Evolutionary conservation across 2,329 filamentous ascomycete genomes (phyloP), one percentile per base, ranked within the genome.

Genomic region (Lizonia empirigonia): DNA sequence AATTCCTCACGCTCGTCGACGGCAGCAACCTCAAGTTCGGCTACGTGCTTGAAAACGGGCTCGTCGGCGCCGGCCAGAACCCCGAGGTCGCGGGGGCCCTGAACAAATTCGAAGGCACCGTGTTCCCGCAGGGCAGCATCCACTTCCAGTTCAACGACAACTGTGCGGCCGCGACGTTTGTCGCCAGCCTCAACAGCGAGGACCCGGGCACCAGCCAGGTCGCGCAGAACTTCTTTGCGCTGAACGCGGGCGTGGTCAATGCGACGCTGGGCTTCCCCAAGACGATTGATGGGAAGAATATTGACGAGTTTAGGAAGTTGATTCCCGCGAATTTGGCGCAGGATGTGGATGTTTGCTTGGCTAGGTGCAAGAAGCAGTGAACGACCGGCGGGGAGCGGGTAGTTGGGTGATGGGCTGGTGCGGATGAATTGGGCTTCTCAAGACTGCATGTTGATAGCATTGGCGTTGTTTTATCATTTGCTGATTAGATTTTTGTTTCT

Each of bases 281-380:
- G 42, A 56, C 39, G 2, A 59, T 74, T 29, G 60, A 71, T 29
- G 70, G 69, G 2, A 58, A 60, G 52, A 68, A 75, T 49, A 70
- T 76, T 16, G 67, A 73, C 52, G 38, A 61, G 26, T 75, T 76
- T 55, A 42, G 69, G 26, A 64, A 65, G 44, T 29, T 29, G 7
- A 73, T 76, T 32, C 82, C 82, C 13, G 63, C 64, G 8, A 81
- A 77, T 50, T 74, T 84, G 34, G 80, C 82, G 3, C 65, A 76
- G 18, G 81, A 80, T 40, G 76, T 85, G 10, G 78, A 84, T 53
- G 62, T 74, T 55, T 86, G 83, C 67, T 67, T 84, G 62, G 64
- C 71, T 53, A 80, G 75, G 65, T 84, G 82, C 53, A 60, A 59
- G 13, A 49, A 33, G 38, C 26, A 52, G 13, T 46, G 44, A 49